Conservation (phyloP, 83 land plant species). For the Thuja plicata region DNA sequence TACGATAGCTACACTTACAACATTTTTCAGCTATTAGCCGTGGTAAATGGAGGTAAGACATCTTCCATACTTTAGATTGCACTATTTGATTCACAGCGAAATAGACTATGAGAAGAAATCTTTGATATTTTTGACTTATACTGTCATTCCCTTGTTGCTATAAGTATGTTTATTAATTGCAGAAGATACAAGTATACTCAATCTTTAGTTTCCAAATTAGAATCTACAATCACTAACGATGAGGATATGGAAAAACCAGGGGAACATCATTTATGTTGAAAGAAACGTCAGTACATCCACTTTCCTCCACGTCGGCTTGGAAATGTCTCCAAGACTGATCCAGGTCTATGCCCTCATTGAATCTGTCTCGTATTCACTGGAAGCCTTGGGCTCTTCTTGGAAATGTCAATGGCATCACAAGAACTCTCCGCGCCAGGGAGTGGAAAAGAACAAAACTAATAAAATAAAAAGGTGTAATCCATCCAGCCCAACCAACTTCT, state of each 20-base stretch:
- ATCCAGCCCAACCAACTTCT: neutral
- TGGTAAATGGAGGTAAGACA: slow-evolving; percentile 78
- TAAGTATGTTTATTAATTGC: neutral
- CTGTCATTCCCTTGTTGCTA: neutral
- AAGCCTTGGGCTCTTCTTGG: no score
- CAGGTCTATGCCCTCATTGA: no score
- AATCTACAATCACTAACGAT: neutral
- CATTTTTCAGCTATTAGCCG: slow-evolving; percentile 82
- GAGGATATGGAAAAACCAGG: neutral
- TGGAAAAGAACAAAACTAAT: no score
- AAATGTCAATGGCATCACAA: no score
- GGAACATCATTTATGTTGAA: no score
- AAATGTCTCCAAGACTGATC: no score
- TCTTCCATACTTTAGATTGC: neutral
- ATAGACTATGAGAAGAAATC: neutral
- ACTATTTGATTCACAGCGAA: neutral
- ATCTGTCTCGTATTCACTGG: no score
- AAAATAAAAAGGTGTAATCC: no score
- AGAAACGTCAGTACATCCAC: no score
- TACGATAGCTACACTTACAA: slow-evolving; percentile 99
- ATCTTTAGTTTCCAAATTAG: neutral
- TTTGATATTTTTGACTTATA: neutral
- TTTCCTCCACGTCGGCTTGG: no score
- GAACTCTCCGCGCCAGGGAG: no score
- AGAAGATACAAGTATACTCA: neutral